Percentiles rank a stretch among this genome's conserved stretches.
Conservation (phyloP, 2,329 filamentous ascomycete species). For the Penicillium occitanis region DNA sequence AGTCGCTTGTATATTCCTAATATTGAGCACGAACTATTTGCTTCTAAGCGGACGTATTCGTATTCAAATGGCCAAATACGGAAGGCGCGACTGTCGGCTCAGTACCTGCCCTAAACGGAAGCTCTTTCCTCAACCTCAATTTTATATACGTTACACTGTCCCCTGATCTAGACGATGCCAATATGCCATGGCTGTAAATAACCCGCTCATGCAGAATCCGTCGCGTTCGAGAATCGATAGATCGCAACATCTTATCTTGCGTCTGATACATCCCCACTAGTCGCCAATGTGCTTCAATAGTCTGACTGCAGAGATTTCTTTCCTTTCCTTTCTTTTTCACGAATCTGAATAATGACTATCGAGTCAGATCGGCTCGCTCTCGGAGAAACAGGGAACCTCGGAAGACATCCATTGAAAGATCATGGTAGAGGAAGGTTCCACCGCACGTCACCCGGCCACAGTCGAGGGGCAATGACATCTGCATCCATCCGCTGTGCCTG, state of each 20-base stretch:
- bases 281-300: conserved; percentile 1
- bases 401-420: background rate
- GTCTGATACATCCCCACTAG: background rate
- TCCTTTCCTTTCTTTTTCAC: background rate
- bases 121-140: background rate
- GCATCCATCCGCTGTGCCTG: background rate
- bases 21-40: background rate
- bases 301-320: background rate
- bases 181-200: too few relatives aligned
- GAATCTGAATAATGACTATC: background rate
- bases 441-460: conserved; percentile 1
- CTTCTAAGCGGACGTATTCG: background rate
- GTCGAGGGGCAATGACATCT: conserved; percentile 20
- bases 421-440: background rate
- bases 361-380: background rate
- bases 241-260: background rate
- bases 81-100: background rate
- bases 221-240: background rate
- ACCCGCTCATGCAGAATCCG: background rate
- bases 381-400: conserved; percentile 12
- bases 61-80: background rate
- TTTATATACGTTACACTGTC: too few relatives aligned
- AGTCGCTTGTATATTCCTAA: conserved; percentile 23
- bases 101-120: background rate
- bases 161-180: too few relatives aligned